These are phyloP conservation scores for Backusella westeae DNA, from an alignment of 192 early-diverging fungal species.

Conservation along the genomic window DNA sequence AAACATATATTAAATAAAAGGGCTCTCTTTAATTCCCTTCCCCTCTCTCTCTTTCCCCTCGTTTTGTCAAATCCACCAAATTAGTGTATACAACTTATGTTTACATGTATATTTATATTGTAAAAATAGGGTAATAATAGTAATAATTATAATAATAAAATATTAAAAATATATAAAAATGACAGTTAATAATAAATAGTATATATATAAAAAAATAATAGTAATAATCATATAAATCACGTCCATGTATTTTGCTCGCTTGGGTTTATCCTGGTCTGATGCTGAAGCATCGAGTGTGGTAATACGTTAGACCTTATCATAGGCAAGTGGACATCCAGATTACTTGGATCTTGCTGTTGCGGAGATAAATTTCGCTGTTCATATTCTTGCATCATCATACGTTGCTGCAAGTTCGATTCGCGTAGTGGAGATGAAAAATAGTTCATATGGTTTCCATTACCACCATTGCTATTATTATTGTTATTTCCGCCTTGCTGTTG, in stretches of 20 bases:
- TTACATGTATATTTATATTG: neutral
- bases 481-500: neutral
- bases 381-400: slow-evolving; percentile 2
- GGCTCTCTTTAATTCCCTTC: neutral
- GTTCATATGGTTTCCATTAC: neutral
- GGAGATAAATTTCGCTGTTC: slow-evolving; percentile 3
- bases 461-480: neutral
- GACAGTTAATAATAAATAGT: slow-evolving; percentile 5
- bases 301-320: neutral
- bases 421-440: neutral
- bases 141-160: neutral
- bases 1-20: neutral
- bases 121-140: neutral
- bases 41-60: neutral
- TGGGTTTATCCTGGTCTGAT: neutral
- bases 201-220: neutral
- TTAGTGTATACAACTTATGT: neutral
- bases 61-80: neutral
- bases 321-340: neutral
- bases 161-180: neutral
- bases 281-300: neutral
- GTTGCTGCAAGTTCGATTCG: neutral
- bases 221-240: neutral
- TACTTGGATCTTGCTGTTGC: slow-evolving; percentile 4
- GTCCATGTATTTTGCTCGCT: neutral